Evolutionary conservation across 495 filamentous ascomycete genomes (phyloP).

Genomic region (Talaromyces trachyspermus): DNA sequence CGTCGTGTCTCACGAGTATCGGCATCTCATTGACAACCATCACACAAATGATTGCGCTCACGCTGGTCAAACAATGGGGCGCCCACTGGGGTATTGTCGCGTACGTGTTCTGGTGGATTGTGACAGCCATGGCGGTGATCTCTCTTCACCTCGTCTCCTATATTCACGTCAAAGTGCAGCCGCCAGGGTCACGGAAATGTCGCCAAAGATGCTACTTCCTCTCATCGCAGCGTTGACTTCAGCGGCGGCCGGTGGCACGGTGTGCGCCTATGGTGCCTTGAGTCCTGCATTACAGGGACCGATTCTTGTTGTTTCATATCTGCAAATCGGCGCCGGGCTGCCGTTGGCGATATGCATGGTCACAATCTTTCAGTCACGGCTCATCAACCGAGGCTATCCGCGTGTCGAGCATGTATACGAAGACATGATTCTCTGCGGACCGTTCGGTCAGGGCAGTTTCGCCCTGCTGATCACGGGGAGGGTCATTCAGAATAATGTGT

Average conservation of each 20-base stretch:
- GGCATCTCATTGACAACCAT: slow-evolving; percentile 24
- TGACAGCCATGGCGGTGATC: slow-evolving; percentile 17
- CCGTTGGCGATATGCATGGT: slow-evolving; percentile 16
- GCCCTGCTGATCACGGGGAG: slow-evolving; percentile 23
- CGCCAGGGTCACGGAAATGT: slow-evolving; percentile 16
- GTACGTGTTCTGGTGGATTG: slow-evolving; percentile 28
- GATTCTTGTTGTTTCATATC: slow-evolving; percentile 24
- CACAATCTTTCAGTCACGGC: slow-evolving; percentile 18
- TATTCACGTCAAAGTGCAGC: slow-evolving; percentile 23
- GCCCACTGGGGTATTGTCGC: slow-evolving; percentile 13
- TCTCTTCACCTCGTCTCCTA: slow-evolving; percentile 19
- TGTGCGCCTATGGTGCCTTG: slow-evolving; percentile 15
- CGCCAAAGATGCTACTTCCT: slow-evolving; percentile 18
- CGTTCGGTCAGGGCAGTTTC: slow-evolving; percentile 27
- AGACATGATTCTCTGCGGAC: slow-evolving; percentile 33
- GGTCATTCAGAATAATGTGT: slow-evolving; percentile 7
- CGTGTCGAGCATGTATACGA: slow-evolving; percentile 17
- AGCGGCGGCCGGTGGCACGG: slow-evolving; percentile 22
- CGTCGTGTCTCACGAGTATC: slow-evolving; percentile 25
- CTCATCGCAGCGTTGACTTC: slow-evolving; percentile 23
- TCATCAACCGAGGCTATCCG: slow-evolving; percentile 18
- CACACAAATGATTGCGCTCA: slow-evolving; percentile 17
- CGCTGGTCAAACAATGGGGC: slow-evolving; percentile 12
- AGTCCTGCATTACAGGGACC: slow-evolving; percentile 23
- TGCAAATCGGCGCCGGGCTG: slow-evolving; percentile 24